Conservation (phyloP, 2,329 filamentous ascomycete genomes). For the Fusarium stilboides region DNA sequence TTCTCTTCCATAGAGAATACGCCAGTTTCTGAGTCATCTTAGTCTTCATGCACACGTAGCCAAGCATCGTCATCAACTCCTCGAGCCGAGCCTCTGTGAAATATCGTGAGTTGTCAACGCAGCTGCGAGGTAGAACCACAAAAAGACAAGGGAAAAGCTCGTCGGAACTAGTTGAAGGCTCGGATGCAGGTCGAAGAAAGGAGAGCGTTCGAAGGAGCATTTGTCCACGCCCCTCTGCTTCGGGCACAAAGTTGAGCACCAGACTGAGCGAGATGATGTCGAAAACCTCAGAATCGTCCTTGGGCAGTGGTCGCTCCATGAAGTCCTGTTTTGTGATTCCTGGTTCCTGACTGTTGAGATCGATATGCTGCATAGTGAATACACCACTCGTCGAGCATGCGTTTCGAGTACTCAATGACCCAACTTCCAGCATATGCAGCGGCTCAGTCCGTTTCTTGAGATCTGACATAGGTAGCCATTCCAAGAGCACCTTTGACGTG, state of each 20-base stretch:
- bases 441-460: slow-evolving; percentile 47
- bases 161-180: slow-evolving; percentile 38
- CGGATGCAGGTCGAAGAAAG: slow-evolving; percentile 70
- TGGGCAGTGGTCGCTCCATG: slow-evolving; percentile 86
- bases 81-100: slow-evolving; percentile 79
- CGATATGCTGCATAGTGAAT: slow-evolving; percentile 86
- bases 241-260: slow-evolving; percentile 94
- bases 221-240: slow-evolving; percentile 79
- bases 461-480: slow-evolving; percentile 67
- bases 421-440: slow-evolving; percentile 86
- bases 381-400: slow-evolving; percentile 81
- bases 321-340: slow-evolving; percentile 93
- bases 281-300: slow-evolving; percentile 74
- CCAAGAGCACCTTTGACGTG: slow-evolving; percentile 74
- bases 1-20: slow-evolving; percentile 87
- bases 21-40: slow-evolving; percentile 88
- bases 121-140: slow-evolving; percentile 89
- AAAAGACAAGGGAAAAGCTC: slow-evolving; percentile 80
- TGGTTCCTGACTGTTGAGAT: slow-evolving; percentile 87
- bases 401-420: slow-evolving; percentile 87
- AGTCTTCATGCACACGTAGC: slow-evolving; percentile 75
- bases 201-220: slow-evolving; percentile 85
- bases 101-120: slow-evolving; percentile 91
- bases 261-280: slow-evolving; percentile 93
- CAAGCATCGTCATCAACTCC: slow-evolving; percentile 82